A percentile compares a stretch with the other conserved stretches of the same genome.
phyloP scores from a whole-genome alignment of 2,329 filamentous ascomycete species.

The Curvularia spicifera region DNA sequence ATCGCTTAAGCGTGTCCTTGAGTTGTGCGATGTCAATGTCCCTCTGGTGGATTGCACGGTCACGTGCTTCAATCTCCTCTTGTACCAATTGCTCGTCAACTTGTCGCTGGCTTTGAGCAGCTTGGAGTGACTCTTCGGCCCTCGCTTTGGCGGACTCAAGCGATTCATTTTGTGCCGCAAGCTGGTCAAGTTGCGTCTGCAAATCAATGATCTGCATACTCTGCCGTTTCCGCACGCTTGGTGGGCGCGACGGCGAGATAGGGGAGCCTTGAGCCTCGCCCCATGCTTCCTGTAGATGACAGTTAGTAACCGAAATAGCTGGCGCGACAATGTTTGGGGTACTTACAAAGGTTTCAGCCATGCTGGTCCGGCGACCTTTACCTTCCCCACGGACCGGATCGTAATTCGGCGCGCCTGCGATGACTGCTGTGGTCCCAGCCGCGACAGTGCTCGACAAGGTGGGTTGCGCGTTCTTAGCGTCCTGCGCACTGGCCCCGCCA shows the following conservation, averaged over 20 bases:
- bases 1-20: slow-evolving; percentile 75
- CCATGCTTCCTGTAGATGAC: slow-evolving; percentile 77
- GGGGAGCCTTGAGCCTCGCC: slow-evolving; percentile 90
- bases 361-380: slow-evolving; percentile 78
- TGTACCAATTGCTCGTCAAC: slow-evolving; percentile 57
- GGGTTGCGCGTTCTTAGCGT: slow-evolving; percentile 43
- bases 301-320: slow-evolving; percentile 32
- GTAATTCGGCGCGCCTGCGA: slow-evolving; percentile 62
- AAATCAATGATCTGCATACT: slow-evolving; percentile 95
- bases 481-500: slow-evolving; percentile 54
- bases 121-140: slow-evolving; percentile 69
- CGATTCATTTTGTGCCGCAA: slow-evolving; percentile 82
- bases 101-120: slow-evolving; percentile 60
- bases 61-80: slow-evolving; percentile 67
- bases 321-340: slow-evolving; percentile 12
- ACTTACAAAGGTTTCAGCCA: slow-evolving; percentile 95
- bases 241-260: slow-evolving; percentile 89
- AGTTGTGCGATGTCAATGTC: slow-evolving; percentile 87
- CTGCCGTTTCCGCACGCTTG: slow-evolving; percentile 94
- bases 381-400: slow-evolving; percentile 86
- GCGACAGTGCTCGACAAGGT: slow-evolving; percentile 42
- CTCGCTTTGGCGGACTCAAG: slow-evolving; percentile 75
- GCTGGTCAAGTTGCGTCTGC: slow-evolving; percentile 81
- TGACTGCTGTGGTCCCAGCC: slow-evolving; percentile 47
- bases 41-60: slow-evolving; percentile 76